These are phyloP conservation scores for Gamsiella multidivaricata DNA, from an alignment of 192 early-diverging fungal species.

Conservation along the genomic window DNA sequence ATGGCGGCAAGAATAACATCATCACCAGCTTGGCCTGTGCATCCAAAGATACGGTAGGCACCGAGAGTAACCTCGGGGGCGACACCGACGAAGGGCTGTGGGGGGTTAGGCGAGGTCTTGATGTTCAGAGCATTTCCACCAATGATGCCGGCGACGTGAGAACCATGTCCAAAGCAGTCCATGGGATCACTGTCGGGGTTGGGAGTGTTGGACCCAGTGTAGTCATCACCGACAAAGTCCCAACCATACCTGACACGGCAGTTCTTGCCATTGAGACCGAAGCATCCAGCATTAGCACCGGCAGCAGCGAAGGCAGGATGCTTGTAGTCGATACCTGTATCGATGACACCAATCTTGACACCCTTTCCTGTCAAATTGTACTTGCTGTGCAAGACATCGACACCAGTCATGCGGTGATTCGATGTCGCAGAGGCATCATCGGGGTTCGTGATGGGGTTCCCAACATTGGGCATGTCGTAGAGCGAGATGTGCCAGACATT, in stretches of 20 bases:
- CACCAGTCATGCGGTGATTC: constrained; percentile 58
- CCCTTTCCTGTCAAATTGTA: constrained; percentile 54
- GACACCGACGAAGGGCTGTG: constrained; percentile 61
- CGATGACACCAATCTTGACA: constrained; percentile 68
- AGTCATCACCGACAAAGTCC: constrained; percentile 69
- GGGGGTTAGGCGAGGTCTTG: constrained; percentile 20
- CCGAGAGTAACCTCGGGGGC: constrained; percentile 80
- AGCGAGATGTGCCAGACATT: constrained; percentile 60
- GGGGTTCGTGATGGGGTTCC: constrained; percentile 21
- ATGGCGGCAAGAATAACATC: constrained; percentile 71
- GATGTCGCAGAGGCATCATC: constrained; percentile 30
- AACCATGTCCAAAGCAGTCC: constrained; percentile 66
- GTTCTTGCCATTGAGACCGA: constrained; percentile 65
- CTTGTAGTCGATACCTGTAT: constrained; percentile 66
- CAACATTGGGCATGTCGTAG: constrained; percentile 23
- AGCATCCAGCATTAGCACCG: constrained; percentile 58
- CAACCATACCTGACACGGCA: constrained; percentile 69
- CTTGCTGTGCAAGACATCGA: constrained; percentile 47
- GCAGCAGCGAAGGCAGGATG: constrained; percentile 72
- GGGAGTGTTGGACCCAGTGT: constrained; percentile 55
- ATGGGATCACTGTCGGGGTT: constrained; percentile 57
- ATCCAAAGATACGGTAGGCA: constrained; percentile 76
- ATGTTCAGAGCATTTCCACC: constrained; percentile 50
- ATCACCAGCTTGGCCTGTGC: constrained; percentile 57
- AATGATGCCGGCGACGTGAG: constrained; percentile 64